These are phyloP conservation scores for Talaromyces ruber DNA, from an alignment of 495 filamentous ascomycete species.

Conservation along the genomic window DNA sequence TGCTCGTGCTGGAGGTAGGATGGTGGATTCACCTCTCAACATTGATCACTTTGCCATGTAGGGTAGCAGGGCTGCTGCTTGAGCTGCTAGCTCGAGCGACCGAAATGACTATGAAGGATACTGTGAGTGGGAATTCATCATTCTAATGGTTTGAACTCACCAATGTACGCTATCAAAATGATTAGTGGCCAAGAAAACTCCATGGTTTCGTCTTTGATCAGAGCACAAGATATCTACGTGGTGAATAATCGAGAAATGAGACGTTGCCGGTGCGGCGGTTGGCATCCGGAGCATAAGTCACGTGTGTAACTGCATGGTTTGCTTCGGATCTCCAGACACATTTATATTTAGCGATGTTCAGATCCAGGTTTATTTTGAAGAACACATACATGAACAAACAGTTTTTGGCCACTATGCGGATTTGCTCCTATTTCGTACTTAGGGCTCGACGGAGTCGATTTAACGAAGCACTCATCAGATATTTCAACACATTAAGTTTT, in stretches of 20 bases:
- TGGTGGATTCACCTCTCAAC: background rate
- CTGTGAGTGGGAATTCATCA: background rate
- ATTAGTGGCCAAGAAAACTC: background rate
- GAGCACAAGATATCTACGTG: background rate
- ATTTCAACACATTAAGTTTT: too few species aligned
- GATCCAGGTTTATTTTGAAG: background rate
- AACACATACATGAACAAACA: too few species aligned
- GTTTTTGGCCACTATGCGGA: too few species aligned
- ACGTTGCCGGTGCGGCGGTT: background rate
- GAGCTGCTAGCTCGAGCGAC: background rate
- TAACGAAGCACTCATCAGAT: too few species aligned
- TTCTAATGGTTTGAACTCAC: too few species aligned
- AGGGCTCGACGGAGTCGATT: background rate
- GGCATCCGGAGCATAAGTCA: background rate
- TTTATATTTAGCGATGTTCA: background rate
- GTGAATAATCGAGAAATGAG: background rate
- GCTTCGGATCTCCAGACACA: background rate
- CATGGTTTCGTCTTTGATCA: background rate
- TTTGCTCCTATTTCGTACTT: too few species aligned
- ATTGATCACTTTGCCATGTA: slow-evolving; percentile 2
- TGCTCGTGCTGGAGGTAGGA: background rate
- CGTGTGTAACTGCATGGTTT: background rate
- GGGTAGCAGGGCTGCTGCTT: background rate
- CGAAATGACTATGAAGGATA: background rate
- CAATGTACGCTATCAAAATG: background rate